phyloP scores from a whole-genome alignment of 2,329 filamentous ascomycete genomes.

The Phaeosphaeriaceae sp. region DNA sequence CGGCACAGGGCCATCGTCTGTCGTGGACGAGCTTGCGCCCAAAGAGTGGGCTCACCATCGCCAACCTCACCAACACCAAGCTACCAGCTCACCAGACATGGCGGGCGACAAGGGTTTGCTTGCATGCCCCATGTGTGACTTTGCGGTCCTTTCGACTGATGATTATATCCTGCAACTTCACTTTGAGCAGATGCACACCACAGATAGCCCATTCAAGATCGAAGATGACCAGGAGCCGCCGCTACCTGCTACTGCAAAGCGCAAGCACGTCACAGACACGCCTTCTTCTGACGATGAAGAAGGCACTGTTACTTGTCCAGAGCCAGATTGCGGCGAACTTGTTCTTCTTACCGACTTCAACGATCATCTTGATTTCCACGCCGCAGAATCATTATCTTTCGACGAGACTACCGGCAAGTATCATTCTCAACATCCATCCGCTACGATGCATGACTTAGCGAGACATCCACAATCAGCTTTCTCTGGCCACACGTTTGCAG shows the following conservation, averaged over 20 bases:
- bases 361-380: constrained; percentile 56
- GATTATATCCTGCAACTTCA: constrained; percentile 48
- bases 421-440: constrained; percentile 40
- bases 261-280: constrained; percentile 23
- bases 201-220: constrained; percentile 47
- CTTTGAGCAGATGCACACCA: constrained; percentile 50
- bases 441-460: constrained; percentile 36
- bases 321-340: constrained; percentile 52
- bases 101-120: constrained; percentile 27
- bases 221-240: constrained; percentile 39
- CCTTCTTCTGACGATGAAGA: constrained; percentile 40
- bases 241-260: constrained; percentile 26
- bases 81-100: constrained; percentile 18
- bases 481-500: constrained; percentile 28
- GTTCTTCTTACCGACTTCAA: constrained; percentile 52
- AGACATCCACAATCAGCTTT: constrained; percentile 16
- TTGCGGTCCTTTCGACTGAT: constrained; percentile 33
- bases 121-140: constrained; percentile 46
- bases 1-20: not conserved
- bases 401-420: constrained; percentile 43
- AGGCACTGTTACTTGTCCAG: constrained; percentile 48
- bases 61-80: constrained; percentile 4
- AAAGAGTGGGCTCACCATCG: not conserved
- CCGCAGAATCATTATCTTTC: constrained; percentile 48
- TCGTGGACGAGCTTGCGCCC: not conserved